phyloP scores from a whole-genome alignment of 148 eudicot species.

The Rhododendron simsii region DNA sequence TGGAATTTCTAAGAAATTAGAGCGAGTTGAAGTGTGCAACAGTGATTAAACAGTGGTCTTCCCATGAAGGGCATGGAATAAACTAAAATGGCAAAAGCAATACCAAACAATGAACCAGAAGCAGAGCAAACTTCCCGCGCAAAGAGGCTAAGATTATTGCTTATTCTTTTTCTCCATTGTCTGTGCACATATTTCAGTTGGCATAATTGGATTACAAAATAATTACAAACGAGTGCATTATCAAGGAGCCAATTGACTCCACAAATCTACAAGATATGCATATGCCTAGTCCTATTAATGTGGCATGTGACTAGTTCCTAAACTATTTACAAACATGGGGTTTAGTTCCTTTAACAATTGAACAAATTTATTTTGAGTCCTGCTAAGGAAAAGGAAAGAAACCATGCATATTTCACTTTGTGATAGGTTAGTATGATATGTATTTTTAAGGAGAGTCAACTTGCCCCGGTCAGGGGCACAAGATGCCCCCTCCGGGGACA shows the following conservation, averaged over 20 bases:
- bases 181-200: neutral
- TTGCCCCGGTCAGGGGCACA: neutral
- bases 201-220: neutral
- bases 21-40: neutral
- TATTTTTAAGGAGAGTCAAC: neutral
- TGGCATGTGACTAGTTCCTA: neutral
- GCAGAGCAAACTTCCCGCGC: neutral
- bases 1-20: neutral
- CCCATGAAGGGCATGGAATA: neutral
- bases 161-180: neutral
- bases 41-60: neutral
- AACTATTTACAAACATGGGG: neutral
- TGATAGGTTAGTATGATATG: neutral
- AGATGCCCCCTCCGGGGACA: neutral
- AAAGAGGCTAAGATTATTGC: neutral
- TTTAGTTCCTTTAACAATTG: neutral
- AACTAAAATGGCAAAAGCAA: neutral
- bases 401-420: neutral
- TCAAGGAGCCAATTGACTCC: neutral
- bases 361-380: neutral
- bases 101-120: neutral
- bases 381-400: neutral
- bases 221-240: neutral
- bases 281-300: neutral
- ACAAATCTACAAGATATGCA: neutral